phyloP scores from a whole-genome alignment of 495 filamentous ascomycete species.

The Daldinia concentrica region DNA sequence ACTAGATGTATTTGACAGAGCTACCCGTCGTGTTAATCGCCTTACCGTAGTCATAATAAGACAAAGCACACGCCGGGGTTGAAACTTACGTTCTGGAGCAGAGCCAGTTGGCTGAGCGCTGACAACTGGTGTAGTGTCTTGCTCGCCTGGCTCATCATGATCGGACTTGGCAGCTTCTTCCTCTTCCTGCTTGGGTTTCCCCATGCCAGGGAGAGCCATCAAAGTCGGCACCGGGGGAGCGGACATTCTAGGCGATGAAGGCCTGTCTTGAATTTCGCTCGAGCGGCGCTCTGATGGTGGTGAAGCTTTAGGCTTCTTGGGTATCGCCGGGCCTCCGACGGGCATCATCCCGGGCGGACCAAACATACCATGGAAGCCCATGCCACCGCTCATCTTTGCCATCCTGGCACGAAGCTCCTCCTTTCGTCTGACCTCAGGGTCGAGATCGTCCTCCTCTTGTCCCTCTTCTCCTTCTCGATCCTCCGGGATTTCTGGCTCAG shows the following conservation, averaged over 20 bases:
- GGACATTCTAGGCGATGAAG: constrained; percentile 54
- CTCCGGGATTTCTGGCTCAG: constrained; percentile 56
- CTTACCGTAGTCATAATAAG: constrained; percentile 43
- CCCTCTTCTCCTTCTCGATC: constrained; percentile 70
- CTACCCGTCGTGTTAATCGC: constrained; percentile 51
- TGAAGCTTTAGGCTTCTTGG: constrained; percentile 71
- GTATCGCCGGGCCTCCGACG: constrained; percentile 61
- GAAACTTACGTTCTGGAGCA: constrained; percentile 59
- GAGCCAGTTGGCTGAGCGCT: constrained; percentile 51
- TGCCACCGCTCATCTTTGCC: constrained; percentile 98
- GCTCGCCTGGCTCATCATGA: constrained; percentile 47
- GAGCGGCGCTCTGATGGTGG: constrained; percentile 54
- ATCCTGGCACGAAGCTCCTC: constrained; percentile 93
- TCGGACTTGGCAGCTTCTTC: constrained; percentile 55
- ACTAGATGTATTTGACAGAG: constrained; percentile 47
- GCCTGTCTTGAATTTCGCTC: constrained; percentile 59
- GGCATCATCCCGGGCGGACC: constrained; percentile 78
- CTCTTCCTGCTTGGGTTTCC: constrained; percentile 50
- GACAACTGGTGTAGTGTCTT: constrained; percentile 42
- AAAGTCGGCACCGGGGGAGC: constrained; percentile 76
- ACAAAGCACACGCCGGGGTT: constrained; percentile 32
- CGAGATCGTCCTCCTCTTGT: constrained; percentile 81
- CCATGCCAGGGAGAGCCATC: constrained; percentile 79
- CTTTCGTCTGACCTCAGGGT: constrained; percentile 85
- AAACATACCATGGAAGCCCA: constrained; percentile 97